phyloP scores from a whole-genome alignment of 331 rosid genomes.

The Pyracantha coccinea region DNA sequence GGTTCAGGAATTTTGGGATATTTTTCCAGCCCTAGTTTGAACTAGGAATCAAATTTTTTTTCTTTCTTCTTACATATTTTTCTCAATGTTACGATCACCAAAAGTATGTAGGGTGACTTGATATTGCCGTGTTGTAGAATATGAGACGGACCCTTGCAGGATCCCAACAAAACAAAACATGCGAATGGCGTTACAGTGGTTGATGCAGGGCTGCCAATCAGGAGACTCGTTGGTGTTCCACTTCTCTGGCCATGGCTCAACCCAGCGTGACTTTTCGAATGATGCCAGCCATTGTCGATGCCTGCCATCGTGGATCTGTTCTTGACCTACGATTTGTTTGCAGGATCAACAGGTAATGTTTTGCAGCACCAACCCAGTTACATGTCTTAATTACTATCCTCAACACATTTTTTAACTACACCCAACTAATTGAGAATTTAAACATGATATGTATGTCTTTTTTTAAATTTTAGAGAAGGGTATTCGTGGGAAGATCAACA shows the following conservation, averaged over 20 bases:
- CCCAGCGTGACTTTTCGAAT: neutral
- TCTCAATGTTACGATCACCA: no score
- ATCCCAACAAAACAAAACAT: neutral
- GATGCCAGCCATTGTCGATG: neutral
- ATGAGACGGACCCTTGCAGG: neutral
- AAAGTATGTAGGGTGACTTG: no score
- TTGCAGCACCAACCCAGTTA: no score
- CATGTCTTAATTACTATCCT: no score
- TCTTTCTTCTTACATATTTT: no score
- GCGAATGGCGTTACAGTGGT: neutral
- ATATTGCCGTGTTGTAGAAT: neutral
- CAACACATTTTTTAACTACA: no score
- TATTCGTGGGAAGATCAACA: neutral
- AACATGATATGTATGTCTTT: neutral
- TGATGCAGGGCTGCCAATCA: neutral
- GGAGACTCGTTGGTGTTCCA: neutral
- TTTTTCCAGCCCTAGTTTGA: no score
- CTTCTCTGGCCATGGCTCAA: neutral
- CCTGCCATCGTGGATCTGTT: neutral
- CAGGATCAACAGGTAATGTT: neutral
- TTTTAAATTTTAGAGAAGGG: neutral
- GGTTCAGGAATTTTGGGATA: no score
- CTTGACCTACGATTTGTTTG: neutral
- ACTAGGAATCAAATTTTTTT: no score
- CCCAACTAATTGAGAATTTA: neutral